A percentile compares a stretch with the other conserved stretches of the same genome.
Evolutionary conservation across 129 eudicot species (phyloP).

Genomic region (Helichrysum umbraculigerum): DNA sequence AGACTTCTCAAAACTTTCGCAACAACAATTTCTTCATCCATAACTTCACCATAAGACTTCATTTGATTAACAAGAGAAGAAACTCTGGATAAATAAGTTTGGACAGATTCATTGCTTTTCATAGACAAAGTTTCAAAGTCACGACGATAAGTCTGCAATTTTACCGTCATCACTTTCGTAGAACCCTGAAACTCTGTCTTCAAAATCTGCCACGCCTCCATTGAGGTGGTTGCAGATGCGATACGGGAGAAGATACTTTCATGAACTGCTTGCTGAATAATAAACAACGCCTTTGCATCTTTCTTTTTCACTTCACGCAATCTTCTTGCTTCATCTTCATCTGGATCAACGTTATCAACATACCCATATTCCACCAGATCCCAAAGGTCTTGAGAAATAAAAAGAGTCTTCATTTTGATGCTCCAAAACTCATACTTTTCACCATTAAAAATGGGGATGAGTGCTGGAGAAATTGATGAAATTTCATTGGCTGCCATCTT

Average conservation of each 20-base stretch:
- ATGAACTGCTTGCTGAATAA: constrained; percentile 1
- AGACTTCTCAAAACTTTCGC: background rate
- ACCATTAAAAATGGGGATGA: background rate
- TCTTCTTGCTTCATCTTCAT: background rate
- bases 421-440: constrained; percentile 1
- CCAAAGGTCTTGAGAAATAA: background rate
- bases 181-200: background rate
- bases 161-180: background rate
- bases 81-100: background rate
- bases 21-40: background rate
- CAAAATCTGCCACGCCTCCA: background rate
- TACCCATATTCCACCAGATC: background rate
- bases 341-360: background rate
- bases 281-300: background rate
- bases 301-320: background rate
- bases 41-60: background rate
- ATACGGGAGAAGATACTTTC: background rate
- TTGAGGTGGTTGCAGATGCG: background rate
- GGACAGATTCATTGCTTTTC: background rate
- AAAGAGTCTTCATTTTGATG: background rate
- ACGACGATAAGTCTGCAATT: background rate
- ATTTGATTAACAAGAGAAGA: background rate
- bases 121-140: background rate
- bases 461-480: background rate
- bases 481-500: background rate